Percentiles rank a stretch among this genome's conserved stretches.
Conservation (phyloP, 169 alveolate genomes). For the Hammondia hammondi region DNA sequence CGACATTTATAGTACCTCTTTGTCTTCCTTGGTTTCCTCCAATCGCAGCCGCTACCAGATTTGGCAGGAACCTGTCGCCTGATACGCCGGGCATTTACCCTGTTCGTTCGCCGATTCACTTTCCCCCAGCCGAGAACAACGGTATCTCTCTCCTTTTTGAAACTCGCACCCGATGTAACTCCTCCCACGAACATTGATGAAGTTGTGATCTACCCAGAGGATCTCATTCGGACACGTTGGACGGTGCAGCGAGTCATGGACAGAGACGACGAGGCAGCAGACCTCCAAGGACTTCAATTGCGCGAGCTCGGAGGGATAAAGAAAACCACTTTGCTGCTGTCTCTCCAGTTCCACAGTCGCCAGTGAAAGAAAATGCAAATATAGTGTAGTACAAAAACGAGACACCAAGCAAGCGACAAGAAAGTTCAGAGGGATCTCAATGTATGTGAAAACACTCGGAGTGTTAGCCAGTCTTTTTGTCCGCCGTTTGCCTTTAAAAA, state of each 20-base stretch:
- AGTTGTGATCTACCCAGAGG: neutral
- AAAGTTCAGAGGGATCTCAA: no score
- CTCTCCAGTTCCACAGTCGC: neutral
- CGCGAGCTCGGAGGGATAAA: neutral
- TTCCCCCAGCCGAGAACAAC: neutral
- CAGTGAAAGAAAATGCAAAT: neutral
- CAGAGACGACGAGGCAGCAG: neutral
- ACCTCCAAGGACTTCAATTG: neutral
- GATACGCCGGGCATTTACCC: neutral
- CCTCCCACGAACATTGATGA: neutral
- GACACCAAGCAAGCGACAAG: no score
- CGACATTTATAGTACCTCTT: neutral
- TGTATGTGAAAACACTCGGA: no score
- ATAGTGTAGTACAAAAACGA: no score
- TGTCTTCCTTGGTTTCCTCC: neutral
- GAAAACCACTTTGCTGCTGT: neutral
- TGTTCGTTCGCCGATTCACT: neutral
- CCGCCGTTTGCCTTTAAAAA: no score
- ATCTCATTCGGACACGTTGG: neutral
- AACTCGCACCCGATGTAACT: neutral
- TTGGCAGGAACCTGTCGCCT: neutral
- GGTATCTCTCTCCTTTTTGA: neutral
- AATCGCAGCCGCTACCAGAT: neutral
- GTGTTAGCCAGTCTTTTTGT: no score
- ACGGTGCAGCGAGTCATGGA: neutral